phyloP scores from a whole-genome alignment of 108 stramenopile species.

The Nannochloropsis gaditana region DNA sequence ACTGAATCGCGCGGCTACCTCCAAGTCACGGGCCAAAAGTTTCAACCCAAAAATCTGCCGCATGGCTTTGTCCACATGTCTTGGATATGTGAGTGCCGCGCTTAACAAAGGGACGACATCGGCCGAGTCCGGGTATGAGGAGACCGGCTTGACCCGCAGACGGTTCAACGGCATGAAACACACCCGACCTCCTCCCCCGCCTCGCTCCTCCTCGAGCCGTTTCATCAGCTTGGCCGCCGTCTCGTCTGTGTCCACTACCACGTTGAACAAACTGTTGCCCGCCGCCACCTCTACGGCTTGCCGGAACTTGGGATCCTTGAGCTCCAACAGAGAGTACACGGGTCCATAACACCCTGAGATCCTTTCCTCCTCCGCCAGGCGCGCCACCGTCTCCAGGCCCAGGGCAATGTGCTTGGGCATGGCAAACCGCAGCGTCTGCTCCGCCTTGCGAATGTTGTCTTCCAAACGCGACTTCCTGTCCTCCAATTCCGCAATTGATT shows the following conservation, averaged over 20 bases:
- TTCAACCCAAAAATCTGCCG: conserved; percentile 84
- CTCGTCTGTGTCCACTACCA: conserved; percentile 93
- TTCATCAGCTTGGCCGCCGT: conserved; percentile 85
- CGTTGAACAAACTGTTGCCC: conserved; percentile 86
- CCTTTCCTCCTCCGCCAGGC: conserved; percentile 68
- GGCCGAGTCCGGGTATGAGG: conserved; percentile 40
- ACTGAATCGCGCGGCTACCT: neutral
- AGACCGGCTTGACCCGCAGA: conserved; percentile 58
- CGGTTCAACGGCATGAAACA: conserved; percentile 95
- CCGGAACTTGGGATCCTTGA: conserved; percentile 69
- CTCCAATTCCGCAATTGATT: conserved; percentile 44
- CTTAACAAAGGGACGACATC: conserved; percentile 40
- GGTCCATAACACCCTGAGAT: conserved; percentile 73
- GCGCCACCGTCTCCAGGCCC: conserved; percentile 71
- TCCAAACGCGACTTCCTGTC: conserved; percentile 63
- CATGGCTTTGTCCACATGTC: conserved; percentile 75
- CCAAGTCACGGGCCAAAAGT: conserved; percentile 59
- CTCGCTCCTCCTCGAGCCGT: conserved; percentile 68
- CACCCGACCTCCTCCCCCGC: conserved; percentile 70
- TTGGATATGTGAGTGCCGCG: conserved; percentile 59
- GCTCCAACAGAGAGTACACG: conserved; percentile 78
- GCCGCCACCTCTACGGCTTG: conserved; percentile 90
- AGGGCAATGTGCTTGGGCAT: conserved; percentile 77
- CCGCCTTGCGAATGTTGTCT: conserved; percentile 57
- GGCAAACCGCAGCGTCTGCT: conserved; percentile 62